phyloP scores from a whole-genome alignment of 108 stramenopile genomes.

The Nitzschia sp. region DNA sequence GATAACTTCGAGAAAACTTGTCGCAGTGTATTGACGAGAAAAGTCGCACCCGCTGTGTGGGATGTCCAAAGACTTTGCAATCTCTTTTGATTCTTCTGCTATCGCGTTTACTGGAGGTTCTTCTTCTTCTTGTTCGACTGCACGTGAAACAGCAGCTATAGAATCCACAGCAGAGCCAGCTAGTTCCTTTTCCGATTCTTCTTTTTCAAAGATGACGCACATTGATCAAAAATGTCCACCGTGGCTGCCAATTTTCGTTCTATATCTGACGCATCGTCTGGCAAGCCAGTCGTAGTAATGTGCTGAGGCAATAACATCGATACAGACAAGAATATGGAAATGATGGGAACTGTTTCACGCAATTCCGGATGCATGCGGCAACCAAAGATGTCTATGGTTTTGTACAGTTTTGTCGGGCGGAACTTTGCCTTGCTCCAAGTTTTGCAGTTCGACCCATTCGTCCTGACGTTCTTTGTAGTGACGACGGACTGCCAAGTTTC shows the following conservation, averaged over 20 bases:
- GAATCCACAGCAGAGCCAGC: not conserved
- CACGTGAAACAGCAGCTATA: too few species aligned
- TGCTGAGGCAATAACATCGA: conserved; percentile 21
- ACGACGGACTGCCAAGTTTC: conserved; percentile 68
- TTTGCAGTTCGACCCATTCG: conserved; percentile 44
- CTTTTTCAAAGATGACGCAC: conserved; percentile 19
- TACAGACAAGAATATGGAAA: conserved; percentile 70
- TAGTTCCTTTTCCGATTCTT: not conserved
- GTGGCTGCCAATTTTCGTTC: conserved; percentile 80
- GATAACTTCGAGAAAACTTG: too few species aligned
- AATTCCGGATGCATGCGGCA: conserved; percentile 88
- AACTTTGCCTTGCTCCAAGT: not conserved
- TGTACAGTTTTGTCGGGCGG: conserved; percentile 4
- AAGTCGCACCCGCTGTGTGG: too few species aligned
- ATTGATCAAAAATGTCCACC: conserved; percentile 76
- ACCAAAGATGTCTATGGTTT: conserved; percentile 49
- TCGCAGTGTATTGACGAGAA: too few species aligned
- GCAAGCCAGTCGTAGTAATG: conserved; percentile 3
- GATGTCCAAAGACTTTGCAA: not conserved
- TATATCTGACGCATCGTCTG: conserved; percentile 7
- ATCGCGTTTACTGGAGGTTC: not conserved
- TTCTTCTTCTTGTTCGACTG: not conserved
- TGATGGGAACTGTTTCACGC: conserved; percentile 79
- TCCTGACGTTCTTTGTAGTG: conserved; percentile 57
- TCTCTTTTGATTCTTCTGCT: not conserved